Evolutionary conservation across 1,139 yeast species (phyloP).

Genomic region (Yamadazyma atmosphaerica): DNA sequence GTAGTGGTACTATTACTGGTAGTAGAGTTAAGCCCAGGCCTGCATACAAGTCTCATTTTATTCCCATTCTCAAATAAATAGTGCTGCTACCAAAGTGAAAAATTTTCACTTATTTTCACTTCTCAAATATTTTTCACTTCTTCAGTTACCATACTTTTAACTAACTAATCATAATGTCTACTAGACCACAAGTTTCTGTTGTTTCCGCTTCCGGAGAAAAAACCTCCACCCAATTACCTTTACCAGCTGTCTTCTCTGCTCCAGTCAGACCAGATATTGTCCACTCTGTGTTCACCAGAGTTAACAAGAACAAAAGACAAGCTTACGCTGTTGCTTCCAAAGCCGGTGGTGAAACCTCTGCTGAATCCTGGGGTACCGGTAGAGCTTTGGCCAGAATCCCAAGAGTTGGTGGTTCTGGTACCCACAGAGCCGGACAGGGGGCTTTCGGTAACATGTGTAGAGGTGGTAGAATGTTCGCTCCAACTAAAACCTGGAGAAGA

Average conservation of each 20-base stretch:
- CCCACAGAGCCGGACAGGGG: constrained; percentile 99
- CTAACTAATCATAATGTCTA: constrained; percentile 55
- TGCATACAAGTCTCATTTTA: neutral
- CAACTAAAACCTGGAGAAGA: constrained; percentile 99
- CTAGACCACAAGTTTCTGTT: constrained; percentile 94
- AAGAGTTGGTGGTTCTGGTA: constrained; percentile 99
- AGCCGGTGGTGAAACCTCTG: constrained; percentile 99
- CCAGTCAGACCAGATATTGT: constrained; percentile 99
- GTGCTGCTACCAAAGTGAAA: constrained; percentile 14
- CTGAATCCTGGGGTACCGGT: constrained; percentile 99
- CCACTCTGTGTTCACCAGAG: constrained; percentile 97
- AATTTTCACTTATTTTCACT: constrained; percentile 13
- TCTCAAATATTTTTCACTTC: constrained; percentile 13
- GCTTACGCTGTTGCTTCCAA: constrained; percentile 99
- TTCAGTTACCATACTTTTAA: constrained; percentile 16
- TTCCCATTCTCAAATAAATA: too few relatives aligned
- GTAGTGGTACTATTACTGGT: too few relatives aligned
- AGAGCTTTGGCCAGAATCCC: constrained; percentile 99
- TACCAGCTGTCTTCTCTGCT: constrained; percentile 99
- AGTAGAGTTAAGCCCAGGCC: too few relatives aligned
- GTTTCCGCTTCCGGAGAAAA: constrained; percentile 86
- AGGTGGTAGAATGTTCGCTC: constrained; percentile 99
- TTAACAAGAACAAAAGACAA: constrained; percentile 99
- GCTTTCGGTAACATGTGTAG: constrained; percentile 99
- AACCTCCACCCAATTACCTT: constrained; percentile 80